These are phyloP conservation scores for Climacium dendroides DNA, from an alignment of 225 moss, liverwort and hornwort genomes.

Conservation along the genomic window DNA sequence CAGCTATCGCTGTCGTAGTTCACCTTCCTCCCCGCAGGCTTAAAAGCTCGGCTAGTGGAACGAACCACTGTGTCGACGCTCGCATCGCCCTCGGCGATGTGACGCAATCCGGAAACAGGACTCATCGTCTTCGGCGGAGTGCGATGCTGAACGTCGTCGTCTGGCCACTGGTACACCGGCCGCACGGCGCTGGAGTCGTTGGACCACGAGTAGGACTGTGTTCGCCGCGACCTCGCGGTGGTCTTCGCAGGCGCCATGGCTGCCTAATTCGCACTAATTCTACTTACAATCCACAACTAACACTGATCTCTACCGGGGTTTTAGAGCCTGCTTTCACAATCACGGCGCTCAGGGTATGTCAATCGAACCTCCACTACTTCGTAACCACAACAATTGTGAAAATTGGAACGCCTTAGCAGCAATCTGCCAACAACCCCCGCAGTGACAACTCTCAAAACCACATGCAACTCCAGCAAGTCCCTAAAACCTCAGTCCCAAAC, in stretches of 20 bases:
- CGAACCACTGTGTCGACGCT: neutral
- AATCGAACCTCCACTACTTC: neutral
- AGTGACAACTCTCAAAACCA: neutral
- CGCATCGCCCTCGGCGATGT: neutral
- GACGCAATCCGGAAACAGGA: neutral
- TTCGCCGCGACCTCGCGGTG: constrained; percentile 15
- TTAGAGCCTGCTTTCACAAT: neutral
- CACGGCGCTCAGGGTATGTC: neutral
- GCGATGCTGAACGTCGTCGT: neutral
- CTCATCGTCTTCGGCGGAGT: neutral
- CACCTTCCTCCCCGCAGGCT: neutral
- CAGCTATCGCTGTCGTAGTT: constrained; percentile 22
- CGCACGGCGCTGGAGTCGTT: constrained; percentile 4
- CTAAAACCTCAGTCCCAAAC: too few species aligned
- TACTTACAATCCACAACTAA: neutral
- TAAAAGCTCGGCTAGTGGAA: neutral
- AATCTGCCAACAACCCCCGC: neutral
- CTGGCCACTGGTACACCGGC: constrained; percentile 1
- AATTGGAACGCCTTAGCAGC: neutral
- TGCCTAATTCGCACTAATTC: neutral
- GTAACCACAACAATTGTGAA: neutral
- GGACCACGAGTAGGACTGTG: constrained; percentile 19
- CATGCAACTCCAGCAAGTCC: neutral
- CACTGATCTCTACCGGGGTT: too few species aligned
- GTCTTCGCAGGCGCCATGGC: constrained; percentile 18